phyloP scores from a whole-genome alignment of 106 monocot species.

The Posidonia australis region DNA sequence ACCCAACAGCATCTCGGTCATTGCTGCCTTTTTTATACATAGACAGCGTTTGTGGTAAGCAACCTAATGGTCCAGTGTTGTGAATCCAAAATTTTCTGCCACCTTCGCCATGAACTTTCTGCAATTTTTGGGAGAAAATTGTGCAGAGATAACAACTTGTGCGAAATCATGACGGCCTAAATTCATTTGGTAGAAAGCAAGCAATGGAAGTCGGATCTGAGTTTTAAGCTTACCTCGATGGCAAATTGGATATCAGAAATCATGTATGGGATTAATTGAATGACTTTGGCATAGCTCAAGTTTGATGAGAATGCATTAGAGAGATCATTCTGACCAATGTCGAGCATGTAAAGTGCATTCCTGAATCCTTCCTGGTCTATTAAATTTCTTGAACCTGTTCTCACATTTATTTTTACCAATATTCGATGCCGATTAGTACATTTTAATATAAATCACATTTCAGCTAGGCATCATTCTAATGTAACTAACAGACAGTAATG shows the following conservation, averaged over 20 bases:
- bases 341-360: slow-evolving; percentile 47
- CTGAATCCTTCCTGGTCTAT: slow-evolving; percentile 39
- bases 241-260: neutral
- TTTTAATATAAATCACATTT: too few relatives aligned
- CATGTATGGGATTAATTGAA: neutral
- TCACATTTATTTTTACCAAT: too few relatives aligned
- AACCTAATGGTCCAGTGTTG: slow-evolving; percentile 61
- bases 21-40: slow-evolving; percentile 1
- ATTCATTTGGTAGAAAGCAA: neutral
- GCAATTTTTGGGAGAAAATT: neutral
- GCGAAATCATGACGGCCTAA: too few relatives aligned
- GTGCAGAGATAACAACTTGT: neutral
- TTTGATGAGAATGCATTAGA: neutral
- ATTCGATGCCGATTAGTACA: too few relatives aligned
- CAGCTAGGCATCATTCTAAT: too few relatives aligned
- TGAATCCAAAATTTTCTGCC: slow-evolving; percentile 69
- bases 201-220: neutral
- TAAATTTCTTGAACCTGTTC: slow-evolving; percentile 21
- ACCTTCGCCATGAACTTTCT: slow-evolving; percentile 39
- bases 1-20: slow-evolving; percentile 39
- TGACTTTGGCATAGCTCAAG: neutral
- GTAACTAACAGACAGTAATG: too few relatives aligned
- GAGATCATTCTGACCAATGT: slow-evolving; percentile 31
- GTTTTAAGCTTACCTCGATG: neutral
- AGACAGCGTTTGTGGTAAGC: slow-evolving; percentile 62